phyloP scores from a whole-genome alignment of 805 yeast species.

The Candida adriatica region DNA sequence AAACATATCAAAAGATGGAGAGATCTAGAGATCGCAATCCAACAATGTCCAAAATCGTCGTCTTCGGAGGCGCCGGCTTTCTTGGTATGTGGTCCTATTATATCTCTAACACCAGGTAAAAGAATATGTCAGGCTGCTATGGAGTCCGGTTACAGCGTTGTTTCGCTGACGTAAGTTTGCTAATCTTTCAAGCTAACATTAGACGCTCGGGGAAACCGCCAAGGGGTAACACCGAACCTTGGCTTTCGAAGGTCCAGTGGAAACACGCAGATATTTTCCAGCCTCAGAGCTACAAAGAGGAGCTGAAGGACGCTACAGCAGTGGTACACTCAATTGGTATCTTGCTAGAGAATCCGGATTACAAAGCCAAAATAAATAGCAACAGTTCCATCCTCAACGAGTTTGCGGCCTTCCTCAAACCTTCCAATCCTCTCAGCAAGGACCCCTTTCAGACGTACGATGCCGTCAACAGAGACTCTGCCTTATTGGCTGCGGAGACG shows the following conservation, averaged over 20 bases:
- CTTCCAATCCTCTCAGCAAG: constrained; percentile 52
- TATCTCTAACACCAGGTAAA: constrained; percentile 33
- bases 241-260: constrained; percentile 63
- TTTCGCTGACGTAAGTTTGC: constrained; percentile 46
- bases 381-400: constrained; percentile 24
- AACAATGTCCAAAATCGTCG: constrained; percentile 37
- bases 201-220: constrained; percentile 51
- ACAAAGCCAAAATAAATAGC: constrained; percentile 44
- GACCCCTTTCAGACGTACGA: constrained; percentile 44
- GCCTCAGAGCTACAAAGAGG: constrained; percentile 46
- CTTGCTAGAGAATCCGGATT: constrained; percentile 58
- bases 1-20: no score
- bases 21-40: not conserved
- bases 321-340: constrained; percentile 85
- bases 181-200: not conserved
- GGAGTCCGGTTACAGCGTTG: constrained; percentile 54
- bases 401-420: constrained; percentile 36
- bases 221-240: constrained; percentile 27
- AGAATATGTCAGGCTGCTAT: constrained; percentile 66
- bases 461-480: constrained; percentile 63
- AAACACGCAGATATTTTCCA: constrained; percentile 59
- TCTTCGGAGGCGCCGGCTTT: constrained; percentile 88
- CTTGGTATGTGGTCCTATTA: constrained; percentile 34
- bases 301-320: constrained; percentile 44
- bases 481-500: constrained; percentile 54